These are phyloP conservation scores for Exsudoporus frostii DNA, from an alignment of 768 basidiomycete species.

Conservation along the genomic window DNA sequence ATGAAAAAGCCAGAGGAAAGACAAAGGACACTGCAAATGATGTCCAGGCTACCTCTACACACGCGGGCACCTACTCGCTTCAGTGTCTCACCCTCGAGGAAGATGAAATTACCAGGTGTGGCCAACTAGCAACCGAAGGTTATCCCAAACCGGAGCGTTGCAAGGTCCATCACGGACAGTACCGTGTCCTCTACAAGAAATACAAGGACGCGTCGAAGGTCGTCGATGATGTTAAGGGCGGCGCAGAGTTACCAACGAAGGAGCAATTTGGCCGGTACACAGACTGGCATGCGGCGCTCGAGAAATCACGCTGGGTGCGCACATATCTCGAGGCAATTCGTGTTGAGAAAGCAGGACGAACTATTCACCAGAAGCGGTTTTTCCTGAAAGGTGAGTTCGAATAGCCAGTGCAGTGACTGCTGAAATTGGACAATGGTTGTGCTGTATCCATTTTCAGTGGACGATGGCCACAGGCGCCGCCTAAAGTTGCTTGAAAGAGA, in stretches of 20 bases:
- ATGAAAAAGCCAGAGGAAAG: not conserved
- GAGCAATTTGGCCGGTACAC: conserved; percentile 11
- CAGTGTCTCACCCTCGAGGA: conserved; percentile 22
- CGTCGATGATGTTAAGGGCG: conserved; percentile 20
- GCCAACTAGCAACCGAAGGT: conserved; percentile 18
- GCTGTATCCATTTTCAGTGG: conserved; percentile 16
- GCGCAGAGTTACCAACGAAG: conserved; percentile 15
- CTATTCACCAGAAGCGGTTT: conserved; percentile 32
- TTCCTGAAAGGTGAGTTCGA: conserved; percentile 28
- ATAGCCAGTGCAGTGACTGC: no score
- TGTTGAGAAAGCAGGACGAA: conserved; percentile 29
- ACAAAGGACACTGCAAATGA: no score
- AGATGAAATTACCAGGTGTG: conserved; percentile 27
- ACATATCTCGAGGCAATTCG: conserved; percentile 33
- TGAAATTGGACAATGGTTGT: not conserved
- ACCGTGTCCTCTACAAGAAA: conserved; percentile 18
- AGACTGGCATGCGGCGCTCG: conserved; percentile 11
- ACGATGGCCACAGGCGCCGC: conserved; percentile 30
- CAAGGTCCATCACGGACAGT: conserved; percentile 26
- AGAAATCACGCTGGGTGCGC: conserved; percentile 23
- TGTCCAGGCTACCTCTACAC: not conserved
- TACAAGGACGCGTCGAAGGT: conserved; percentile 29
- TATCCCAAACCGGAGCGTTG: conserved; percentile 19
- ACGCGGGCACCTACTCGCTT: not conserved
- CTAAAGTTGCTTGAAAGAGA: conserved; percentile 27